Evolutionary conservation across 2,329 filamentous ascomycete genomes (phyloP).

Genomic region (Pestalotiopsis sp.): DNA sequence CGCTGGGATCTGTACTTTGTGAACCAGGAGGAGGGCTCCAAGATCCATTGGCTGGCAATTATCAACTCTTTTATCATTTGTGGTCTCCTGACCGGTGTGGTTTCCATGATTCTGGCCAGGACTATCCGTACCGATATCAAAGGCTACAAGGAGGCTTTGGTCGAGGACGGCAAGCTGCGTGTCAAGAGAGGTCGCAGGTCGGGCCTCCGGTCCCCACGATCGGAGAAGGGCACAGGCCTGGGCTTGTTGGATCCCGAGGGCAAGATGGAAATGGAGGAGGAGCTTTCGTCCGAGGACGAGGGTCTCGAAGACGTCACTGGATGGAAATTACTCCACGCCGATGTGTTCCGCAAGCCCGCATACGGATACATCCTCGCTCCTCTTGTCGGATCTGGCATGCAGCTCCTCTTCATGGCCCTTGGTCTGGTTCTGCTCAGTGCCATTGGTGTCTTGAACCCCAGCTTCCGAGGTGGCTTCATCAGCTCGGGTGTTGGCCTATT

Average conservation of each 20-base stretch:
- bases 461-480: conserved; percentile 87
- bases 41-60: conserved; percentile 87
- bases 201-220: conserved; percentile 44
- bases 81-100: conserved; percentile 75
- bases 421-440: conserved; percentile 75
- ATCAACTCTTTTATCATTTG: conserved; percentile 86
- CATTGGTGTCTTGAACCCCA: conserved; percentile 79
- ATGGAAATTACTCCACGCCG: conserved; percentile 88
- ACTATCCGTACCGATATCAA: conserved; percentile 82
- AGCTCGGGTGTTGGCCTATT: conserved; percentile 84
- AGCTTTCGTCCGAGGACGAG: conserved; percentile 70
- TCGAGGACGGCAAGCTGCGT: conserved; percentile 68
- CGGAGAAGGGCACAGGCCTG: conserved; percentile 50
- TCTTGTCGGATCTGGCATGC: conserved; percentile 82
- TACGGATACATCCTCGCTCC: conserved; percentile 77
- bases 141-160: conserved; percentile 65
- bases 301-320: conserved; percentile 78
- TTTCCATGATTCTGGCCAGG: conserved; percentile 78
- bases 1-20: conserved; percentile 91
- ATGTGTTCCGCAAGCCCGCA: conserved; percentile 78
- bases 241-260: conserved; percentile 64
- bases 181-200: conserved; percentile 51
- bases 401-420: conserved; percentile 80
- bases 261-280: conserved; percentile 55
- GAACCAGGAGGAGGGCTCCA: conserved; percentile 79